These are phyloP conservation scores for Xylariales sp. DNA, from an alignment of 2,329 filamentous ascomycete species.

Conservation along the genomic window DNA sequence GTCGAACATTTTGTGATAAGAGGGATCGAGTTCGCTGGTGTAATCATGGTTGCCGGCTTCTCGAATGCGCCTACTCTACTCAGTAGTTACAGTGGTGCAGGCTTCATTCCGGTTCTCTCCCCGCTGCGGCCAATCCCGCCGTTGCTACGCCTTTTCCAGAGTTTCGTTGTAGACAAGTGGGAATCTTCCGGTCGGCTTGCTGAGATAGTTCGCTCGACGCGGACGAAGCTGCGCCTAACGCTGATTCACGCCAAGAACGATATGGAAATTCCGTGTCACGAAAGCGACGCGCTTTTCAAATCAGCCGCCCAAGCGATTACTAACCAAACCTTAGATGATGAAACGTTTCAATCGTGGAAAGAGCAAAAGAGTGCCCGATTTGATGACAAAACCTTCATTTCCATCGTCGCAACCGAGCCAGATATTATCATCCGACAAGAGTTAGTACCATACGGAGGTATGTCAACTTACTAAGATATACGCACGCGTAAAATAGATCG, in stretches of 20 bases:
- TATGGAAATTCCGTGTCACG: conserved; percentile 80
- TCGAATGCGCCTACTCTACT: conserved; percentile 79
- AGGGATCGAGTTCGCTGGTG: conserved; percentile 77
- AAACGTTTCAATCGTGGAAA: conserved; percentile 58
- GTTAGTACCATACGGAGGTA: conserved; percentile 66
- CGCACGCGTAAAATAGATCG: background rate
- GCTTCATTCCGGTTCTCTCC: conserved; percentile 80
- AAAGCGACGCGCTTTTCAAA: conserved; percentile 73
- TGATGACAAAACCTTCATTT: conserved; percentile 61
- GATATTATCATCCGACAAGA: conserved; percentile 65
- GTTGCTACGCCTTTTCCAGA: conserved; percentile 69
- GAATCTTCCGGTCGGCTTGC: conserved; percentile 74
- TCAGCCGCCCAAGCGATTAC: conserved; percentile 66
- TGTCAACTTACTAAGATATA: conserved; percentile 42
- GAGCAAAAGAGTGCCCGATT: conserved; percentile 57
- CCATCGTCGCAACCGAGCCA: conserved; percentile 57
- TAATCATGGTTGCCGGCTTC: conserved; percentile 85
- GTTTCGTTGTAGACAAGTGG: conserved; percentile 84
- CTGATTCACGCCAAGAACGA: conserved; percentile 87
- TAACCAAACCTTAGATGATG: conserved; percentile 51
- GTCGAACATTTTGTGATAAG: conserved; percentile 74
- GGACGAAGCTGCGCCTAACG: conserved; percentile 69
- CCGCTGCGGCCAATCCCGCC: conserved; percentile 76
- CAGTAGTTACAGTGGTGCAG: conserved; percentile 81
- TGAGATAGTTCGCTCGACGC: conserved; percentile 64